Evolutionary conservation across 768 basidiomycete genomes (phyloP).

Genomic region (Psilocybe subaeruginosa): DNA sequence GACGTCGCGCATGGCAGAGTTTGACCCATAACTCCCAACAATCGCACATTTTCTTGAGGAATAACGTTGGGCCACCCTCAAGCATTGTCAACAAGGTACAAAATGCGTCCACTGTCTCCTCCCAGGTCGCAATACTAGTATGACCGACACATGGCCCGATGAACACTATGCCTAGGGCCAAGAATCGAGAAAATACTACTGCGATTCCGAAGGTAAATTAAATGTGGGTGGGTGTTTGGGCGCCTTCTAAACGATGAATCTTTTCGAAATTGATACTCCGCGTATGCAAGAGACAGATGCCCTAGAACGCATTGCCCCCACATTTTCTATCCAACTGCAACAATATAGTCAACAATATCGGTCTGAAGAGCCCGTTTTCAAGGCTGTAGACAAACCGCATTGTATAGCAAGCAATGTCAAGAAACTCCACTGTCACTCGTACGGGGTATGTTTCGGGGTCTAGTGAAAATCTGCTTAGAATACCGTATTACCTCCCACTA

Average conservation of each 20-base stretch:
- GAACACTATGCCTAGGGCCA: no score
- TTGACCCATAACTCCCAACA: no score
- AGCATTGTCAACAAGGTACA: no score
- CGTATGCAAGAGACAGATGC: constrained; percentile 4
- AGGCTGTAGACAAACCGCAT: constrained; percentile 20
- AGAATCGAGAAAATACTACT: constrained; percentile 20
- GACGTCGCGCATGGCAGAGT: no score
- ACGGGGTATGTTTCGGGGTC: constrained; percentile 20
- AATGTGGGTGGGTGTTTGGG: not conserved
- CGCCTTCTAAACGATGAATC: not conserved
- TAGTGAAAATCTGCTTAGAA: constrained; percentile 13
- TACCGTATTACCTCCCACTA: not conserved
- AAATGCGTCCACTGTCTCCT: no score
- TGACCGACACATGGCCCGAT: no score
- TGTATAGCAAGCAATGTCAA: constrained; percentile 26
- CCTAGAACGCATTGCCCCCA: not conserved
- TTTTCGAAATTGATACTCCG: not conserved
- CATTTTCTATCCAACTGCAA: not conserved
- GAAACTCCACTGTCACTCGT: constrained; percentile 24
- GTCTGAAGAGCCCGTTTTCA: not conserved
- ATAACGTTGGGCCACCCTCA: no score
- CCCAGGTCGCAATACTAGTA: no score
- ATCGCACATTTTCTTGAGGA: no score
- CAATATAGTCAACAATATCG: not conserved
- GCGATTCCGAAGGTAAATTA: constrained; percentile 30